These are phyloP conservation scores for Basidiobolus meristosporus DNA, from an alignment of 371 early-diverging fungal species.

Conservation along the genomic window DNA sequence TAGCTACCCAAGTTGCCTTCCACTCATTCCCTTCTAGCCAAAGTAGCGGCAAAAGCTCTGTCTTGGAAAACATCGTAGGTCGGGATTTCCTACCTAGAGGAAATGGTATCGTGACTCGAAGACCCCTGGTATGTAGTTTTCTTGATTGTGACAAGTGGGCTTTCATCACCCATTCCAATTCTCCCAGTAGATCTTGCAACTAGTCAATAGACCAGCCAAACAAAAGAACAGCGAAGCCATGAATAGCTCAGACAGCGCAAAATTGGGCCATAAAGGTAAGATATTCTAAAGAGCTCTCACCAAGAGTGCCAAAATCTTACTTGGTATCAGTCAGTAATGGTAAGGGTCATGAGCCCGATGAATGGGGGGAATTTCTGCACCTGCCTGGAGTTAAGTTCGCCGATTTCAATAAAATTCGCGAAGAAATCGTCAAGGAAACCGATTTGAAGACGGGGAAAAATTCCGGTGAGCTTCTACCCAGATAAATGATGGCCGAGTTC, in stretches of 20 bases:
- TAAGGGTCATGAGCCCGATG: constrained; percentile 61
- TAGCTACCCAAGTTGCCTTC: too few relatives aligned
- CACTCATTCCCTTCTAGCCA: too few relatives aligned
- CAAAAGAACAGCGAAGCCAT: constrained; percentile 9
- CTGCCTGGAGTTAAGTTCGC: constrained; percentile 81
- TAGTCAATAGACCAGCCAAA: constrained; percentile 69
- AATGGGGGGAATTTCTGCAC: constrained; percentile 96
- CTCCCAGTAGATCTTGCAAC: constrained; percentile 60
- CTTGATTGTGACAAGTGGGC: not conserved
- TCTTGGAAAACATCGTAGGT: constrained; percentile 97
- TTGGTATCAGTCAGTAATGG: too few relatives aligned
- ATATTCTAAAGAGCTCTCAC: too few relatives aligned
- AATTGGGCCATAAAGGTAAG: too few relatives aligned
- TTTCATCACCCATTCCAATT: constrained; percentile 1
- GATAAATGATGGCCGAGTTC: too few relatives aligned
- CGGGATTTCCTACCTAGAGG: constrained; percentile 96
- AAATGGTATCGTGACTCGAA: constrained; percentile 86
- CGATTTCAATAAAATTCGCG: constrained; percentile 85
- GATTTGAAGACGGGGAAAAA: constrained; percentile 84
- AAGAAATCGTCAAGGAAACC: constrained; percentile 85
- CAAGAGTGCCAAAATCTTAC: too few relatives aligned
- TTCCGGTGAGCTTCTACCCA: constrained; percentile 28
- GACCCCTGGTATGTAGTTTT: constrained; percentile 54
- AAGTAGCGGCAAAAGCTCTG: constrained; percentile 95
- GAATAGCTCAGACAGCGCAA: constrained; percentile 6